Conservation (phyloP, 78 protist genomes). For the Dictyostelium brefeldianum region DNA sequence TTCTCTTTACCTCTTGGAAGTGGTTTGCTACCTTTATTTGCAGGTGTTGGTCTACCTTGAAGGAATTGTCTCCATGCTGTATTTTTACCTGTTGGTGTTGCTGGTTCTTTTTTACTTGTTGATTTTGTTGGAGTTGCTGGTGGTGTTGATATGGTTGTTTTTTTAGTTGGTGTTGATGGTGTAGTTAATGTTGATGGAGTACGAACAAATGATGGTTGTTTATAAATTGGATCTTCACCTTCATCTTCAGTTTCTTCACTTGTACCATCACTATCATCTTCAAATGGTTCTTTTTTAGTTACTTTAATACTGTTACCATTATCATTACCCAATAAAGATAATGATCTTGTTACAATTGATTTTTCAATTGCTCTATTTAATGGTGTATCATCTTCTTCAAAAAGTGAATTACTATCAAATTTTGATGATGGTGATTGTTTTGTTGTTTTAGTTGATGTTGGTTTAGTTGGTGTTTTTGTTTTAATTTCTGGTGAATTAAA, state of each 20-base stretch:
- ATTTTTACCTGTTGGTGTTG: slow-evolving; percentile 16
- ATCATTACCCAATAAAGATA: not conserved
- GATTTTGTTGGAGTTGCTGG: not conserved
- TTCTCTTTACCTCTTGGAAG: slow-evolving; percentile 70
- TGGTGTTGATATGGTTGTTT: not conserved
- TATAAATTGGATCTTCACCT: slow-evolving; percentile 5
- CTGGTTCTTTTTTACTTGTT: no score
- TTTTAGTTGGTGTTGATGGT: slow-evolving; percentile 14
- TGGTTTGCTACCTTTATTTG: slow-evolving; percentile 66
- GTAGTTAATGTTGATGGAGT: not conserved
- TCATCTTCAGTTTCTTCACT: slow-evolving; percentile 25
- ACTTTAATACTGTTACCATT: not conserved
- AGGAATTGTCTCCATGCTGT: not conserved
- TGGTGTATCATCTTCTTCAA: slow-evolving; percentile 9
- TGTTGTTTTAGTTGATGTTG: not conserved
- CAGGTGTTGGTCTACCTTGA: slow-evolving; percentile 15
- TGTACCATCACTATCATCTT: not conserved
- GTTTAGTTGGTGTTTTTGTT: not conserved
- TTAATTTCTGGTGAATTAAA: not conserved
- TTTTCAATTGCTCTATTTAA: not conserved
- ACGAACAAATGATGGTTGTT: not conserved
- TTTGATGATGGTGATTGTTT: not conserved
- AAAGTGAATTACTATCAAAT: not conserved
- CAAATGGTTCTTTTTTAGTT: not conserved
- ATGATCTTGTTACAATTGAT: not conserved